Conservation (phyloP, 352 stramenopile species). For the Phytophthora pluvialis region DNA sequence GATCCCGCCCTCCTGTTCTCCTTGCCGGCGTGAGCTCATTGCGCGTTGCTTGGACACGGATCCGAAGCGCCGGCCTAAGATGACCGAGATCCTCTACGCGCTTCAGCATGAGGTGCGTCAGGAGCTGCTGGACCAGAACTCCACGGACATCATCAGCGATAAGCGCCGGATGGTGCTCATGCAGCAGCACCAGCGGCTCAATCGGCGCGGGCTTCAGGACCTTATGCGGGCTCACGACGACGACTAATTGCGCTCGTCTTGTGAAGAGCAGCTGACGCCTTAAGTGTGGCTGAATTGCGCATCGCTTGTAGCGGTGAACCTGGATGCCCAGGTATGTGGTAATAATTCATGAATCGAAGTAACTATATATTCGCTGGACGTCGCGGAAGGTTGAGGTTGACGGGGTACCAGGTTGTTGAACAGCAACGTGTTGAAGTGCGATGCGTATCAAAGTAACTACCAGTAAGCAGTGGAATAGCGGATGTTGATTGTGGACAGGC, state of each 20-base stretch:
- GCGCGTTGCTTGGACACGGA: slow-evolving; percentile 65
- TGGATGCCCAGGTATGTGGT: slow-evolving; percentile 9
- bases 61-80: slow-evolving; percentile 64
- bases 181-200: slow-evolving; percentile 80
- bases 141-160: slow-evolving; percentile 63
- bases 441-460: slow-evolving; percentile 14
- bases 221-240: slow-evolving; percentile 44
- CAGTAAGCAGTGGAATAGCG: not conserved
- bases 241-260: slow-evolving; percentile 20
- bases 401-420: slow-evolving; percentile 2
- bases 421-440: slow-evolving; percentile 20
- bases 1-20: slow-evolving; percentile 66
- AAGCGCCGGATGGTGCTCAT: slow-evolving; percentile 74
- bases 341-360: slow-evolving; percentile 16
- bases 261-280: not conserved
- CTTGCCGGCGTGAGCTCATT: slow-evolving; percentile 72
- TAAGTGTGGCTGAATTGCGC: not conserved
- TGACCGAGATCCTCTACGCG: slow-evolving; percentile 78
- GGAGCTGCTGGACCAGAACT: slow-evolving; percentile 74
- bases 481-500: slow-evolving; percentile 16
- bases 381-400: not conserved
- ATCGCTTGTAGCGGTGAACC: slow-evolving; percentile 11
- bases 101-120: slow-evolving; percentile 81
- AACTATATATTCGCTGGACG: slow-evolving; percentile 9
- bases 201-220: slow-evolving; percentile 69